Conservation (phyloP, 306 rosid species). For the Coriaria nepalensis region DNA sequence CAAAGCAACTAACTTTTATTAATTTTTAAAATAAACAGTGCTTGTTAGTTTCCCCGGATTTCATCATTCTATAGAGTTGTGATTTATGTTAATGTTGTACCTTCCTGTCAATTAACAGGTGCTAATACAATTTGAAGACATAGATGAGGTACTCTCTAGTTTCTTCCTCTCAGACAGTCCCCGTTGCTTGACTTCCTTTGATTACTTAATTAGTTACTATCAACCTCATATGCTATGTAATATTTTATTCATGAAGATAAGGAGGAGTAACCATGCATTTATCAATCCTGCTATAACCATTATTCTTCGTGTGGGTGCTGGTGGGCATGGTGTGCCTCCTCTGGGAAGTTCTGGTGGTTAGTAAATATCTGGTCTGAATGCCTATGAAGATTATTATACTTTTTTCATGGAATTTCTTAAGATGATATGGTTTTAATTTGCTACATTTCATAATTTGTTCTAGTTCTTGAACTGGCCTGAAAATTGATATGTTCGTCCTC, state of each 20-base stretch:
- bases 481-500: too few relatives aligned
- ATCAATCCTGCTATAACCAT: constrained; percentile 95
- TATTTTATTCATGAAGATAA: constrained; percentile 38
- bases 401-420: too few relatives aligned
- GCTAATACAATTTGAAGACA: constrained; percentile 67
- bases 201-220: neutral
- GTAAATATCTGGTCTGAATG: constrained; percentile 13
- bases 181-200: neutral
- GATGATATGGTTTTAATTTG: too few relatives aligned
- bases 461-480: too few relatives aligned
- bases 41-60: too few relatives aligned
- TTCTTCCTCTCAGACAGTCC: constrained; percentile 10
- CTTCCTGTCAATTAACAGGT: constrained; percentile 45
- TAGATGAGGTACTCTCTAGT: constrained; percentile 68
- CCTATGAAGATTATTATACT: too few relatives aligned
- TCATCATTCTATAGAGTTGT: too few relatives aligned
- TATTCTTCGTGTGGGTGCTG: constrained; percentile 95
- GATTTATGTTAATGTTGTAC: neutral
- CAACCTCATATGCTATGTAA: constrained; percentile 12
- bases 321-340: constrained; percentile 99
- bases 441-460: too few relatives aligned
- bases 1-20: too few relatives aligned
- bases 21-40: too few relatives aligned
- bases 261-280: constrained; percentile 96
- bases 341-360: constrained; percentile 98